A percentile compares a stretch with the other conserved stretches of the same genome.
Conservation (phyloP, 1,284 basidiomycete genomes). For the Trametes versicolor region DNA sequence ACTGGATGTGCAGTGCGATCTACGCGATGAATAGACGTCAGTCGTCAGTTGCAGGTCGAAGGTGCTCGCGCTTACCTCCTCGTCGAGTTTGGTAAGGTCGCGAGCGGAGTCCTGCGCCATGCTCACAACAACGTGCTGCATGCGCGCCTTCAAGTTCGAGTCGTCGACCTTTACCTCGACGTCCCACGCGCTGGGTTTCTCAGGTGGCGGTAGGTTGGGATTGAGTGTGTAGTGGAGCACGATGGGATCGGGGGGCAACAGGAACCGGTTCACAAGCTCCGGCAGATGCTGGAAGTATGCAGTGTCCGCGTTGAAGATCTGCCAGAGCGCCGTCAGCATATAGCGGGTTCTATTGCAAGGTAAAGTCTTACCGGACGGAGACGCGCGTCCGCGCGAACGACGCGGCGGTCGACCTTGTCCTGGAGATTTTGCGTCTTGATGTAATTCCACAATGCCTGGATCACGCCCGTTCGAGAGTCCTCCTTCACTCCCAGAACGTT, state of each 20-base stretch:
- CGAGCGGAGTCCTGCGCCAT: constrained; percentile 75
- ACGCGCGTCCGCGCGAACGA: constrained; percentile 81
- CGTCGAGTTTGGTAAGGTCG: constrained; percentile 83
- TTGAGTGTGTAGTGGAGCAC: constrained; percentile 84
- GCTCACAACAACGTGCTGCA: constrained; percentile 78
- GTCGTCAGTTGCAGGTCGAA: not conserved
- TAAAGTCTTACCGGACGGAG: constrained; percentile 67
- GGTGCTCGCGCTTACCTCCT: constrained; percentile 66
- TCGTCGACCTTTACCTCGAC: constrained; percentile 94
- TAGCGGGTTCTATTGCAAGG: not conserved
- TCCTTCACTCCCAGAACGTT: constrained; percentile 85
- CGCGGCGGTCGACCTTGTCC: constrained; percentile 88
- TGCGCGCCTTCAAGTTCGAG: constrained; percentile 74
- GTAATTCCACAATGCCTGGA: constrained; percentile 92
- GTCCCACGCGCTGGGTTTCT: constrained; percentile 82
- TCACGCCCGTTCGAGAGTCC: constrained; percentile 84
- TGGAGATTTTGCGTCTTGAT: constrained; percentile 90
- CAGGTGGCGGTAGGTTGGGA: constrained; percentile 64
- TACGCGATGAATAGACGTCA: constrained; percentile 41
- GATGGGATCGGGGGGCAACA: constrained; percentile 85
- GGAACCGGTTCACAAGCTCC: constrained; percentile 85
- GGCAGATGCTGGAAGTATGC: constrained; percentile 86
- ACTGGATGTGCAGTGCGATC: constrained; percentile 84
- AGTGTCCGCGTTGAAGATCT: constrained; percentile 77
- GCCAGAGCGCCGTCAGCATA: not conserved